Percentiles rank a stretch among this genome's conserved stretches.
phyloP scores from a whole-genome alignment of 305 asterid genomes.

The Fraxinus ornus region DNA sequence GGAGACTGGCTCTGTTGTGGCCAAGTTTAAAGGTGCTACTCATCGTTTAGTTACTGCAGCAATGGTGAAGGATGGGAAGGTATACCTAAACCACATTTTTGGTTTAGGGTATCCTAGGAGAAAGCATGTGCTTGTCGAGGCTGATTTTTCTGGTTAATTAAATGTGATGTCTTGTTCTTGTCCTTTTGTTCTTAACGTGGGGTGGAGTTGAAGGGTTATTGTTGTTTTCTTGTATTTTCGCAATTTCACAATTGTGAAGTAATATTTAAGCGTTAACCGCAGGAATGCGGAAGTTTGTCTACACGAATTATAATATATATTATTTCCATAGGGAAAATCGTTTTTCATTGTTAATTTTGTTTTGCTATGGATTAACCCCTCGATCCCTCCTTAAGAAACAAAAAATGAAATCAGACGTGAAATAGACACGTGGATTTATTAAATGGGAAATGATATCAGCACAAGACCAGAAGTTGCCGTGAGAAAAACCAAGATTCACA shows the following conservation, averaged over 20 bases:
- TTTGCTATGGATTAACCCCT: background rate
- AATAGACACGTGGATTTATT: background rate
- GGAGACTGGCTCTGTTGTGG: constrained; percentile 58
- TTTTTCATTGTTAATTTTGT: background rate
- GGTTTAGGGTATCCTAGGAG: constrained; percentile 85
- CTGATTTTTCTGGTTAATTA: constrained; percentile 42
- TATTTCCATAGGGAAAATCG: background rate
- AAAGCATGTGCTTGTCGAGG: constrained; percentile 79
- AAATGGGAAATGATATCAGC: background rate
- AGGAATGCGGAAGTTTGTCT: background rate
- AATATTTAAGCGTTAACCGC: background rate
- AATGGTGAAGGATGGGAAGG: constrained; percentile 75
- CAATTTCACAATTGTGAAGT: background rate
- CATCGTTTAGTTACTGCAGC: constrained; percentile 79
- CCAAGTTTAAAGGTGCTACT: constrained; percentile 46
- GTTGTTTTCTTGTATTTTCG: background rate
- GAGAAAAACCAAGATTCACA: background rate
- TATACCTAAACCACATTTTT: constrained; percentile 68
- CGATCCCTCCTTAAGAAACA: background rate
- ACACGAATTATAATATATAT: background rate
- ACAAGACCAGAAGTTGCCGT: background rate
- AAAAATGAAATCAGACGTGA: background rate
- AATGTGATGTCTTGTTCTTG: background rate
- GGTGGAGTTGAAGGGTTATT: background rate
- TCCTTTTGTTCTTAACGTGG: background rate